Conservation (phyloP, 2,329 filamentous ascomycete species). For the Fusarium pininemorale region DNA sequence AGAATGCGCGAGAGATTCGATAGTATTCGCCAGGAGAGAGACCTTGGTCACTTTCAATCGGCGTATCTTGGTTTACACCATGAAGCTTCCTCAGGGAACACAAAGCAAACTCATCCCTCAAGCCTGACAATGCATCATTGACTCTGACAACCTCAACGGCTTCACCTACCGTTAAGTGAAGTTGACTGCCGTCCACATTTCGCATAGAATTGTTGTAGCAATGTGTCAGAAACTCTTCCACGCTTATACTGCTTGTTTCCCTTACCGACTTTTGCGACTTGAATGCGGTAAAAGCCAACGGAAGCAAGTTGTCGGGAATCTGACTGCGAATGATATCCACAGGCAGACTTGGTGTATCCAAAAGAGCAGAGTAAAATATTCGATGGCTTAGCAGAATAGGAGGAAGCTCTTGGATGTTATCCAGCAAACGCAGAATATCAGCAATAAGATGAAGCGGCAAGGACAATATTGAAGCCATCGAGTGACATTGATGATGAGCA, state of each 20-base stretch:
- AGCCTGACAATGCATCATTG: slow-evolving; percentile 10
- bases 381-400: slow-evolving; percentile 31
- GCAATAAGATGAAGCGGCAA: slow-evolving; percentile 37
- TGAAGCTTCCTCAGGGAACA: slow-evolving; percentile 27
- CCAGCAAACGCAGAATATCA: slow-evolving; percentile 33
- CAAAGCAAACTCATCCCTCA: slow-evolving; percentile 17
- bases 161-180: slow-evolving; percentile 20
- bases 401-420: slow-evolving; percentile 28
- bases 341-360: slow-evolving; percentile 32
- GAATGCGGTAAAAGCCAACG: slow-evolving; percentile 28
- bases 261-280: slow-evolving; percentile 21
- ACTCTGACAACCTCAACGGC: slow-evolving; percentile 26
- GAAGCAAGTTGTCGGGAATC: slow-evolving; percentile 21
- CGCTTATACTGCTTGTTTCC: background rate
- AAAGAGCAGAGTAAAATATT: slow-evolving; percentile 34
- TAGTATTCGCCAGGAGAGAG: slow-evolving; percentile 18
- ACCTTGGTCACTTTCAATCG: background rate
- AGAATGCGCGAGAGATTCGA: slow-evolving; percentile 32
- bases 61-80: slow-evolving; percentile 7
- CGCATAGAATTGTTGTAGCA: slow-evolving; percentile 22
- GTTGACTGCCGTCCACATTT: slow-evolving; percentile 1
- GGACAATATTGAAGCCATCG: slow-evolving; percentile 33
- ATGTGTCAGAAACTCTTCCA: slow-evolving; percentile 19
- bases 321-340: slow-evolving; percentile 32
- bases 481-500: background rate